Percentiles rank a stretch among this genome's conserved stretches.
These are phyloP conservation scores for Annulohypoxylon truncatum DNA, from an alignment of 2,329 filamentous ascomycete species.

Conservation along the genomic window DNA sequence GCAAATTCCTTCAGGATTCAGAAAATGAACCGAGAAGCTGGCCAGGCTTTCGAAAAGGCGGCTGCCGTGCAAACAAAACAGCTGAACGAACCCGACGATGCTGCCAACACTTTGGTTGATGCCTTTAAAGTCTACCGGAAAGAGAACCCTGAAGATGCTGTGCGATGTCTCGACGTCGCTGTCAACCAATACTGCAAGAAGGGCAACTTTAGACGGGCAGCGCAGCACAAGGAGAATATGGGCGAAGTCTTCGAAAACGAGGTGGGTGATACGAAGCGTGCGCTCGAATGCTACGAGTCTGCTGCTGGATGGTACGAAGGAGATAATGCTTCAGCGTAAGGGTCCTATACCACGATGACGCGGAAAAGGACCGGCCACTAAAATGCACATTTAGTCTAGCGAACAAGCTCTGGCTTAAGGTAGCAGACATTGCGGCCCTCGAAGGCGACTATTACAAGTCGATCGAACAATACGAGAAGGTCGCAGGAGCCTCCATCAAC, in stretches of 20 bases:
- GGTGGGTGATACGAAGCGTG: constrained; percentile 79
- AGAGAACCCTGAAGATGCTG: constrained; percentile 84
- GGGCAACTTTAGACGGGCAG: constrained; percentile 91
- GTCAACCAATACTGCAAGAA: constrained; percentile 88
- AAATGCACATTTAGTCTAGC: constrained; percentile 70
- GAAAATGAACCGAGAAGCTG: constrained; percentile 86
- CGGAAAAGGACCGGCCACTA: not conserved
- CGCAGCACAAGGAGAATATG: constrained; percentile 88
- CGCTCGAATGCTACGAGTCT: constrained; percentile 84
- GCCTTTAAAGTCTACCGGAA: constrained; percentile 96
- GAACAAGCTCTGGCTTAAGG: constrained; percentile 94
- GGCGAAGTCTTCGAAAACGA: constrained; percentile 89
- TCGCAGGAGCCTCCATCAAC: constrained; percentile 80
- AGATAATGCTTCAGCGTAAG: constrained; percentile 85
- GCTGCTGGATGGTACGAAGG: constrained; percentile 91
- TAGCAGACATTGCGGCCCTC: constrained; percentile 86
- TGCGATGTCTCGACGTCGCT: constrained; percentile 80
- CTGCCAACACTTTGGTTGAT: constrained; percentile 87
- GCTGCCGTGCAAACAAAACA: constrained; percentile 83
- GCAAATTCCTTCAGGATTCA: constrained; percentile 93
- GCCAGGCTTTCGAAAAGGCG: constrained; percentile 85
- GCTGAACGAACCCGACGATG: constrained; percentile 91
- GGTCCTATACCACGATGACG: constrained; percentile 38
- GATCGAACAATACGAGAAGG: constrained; percentile 84
- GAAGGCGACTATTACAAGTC: constrained; percentile 87